Conservation (phyloP, 805 yeast genomes). For the Starmera caribaea region DNA sequence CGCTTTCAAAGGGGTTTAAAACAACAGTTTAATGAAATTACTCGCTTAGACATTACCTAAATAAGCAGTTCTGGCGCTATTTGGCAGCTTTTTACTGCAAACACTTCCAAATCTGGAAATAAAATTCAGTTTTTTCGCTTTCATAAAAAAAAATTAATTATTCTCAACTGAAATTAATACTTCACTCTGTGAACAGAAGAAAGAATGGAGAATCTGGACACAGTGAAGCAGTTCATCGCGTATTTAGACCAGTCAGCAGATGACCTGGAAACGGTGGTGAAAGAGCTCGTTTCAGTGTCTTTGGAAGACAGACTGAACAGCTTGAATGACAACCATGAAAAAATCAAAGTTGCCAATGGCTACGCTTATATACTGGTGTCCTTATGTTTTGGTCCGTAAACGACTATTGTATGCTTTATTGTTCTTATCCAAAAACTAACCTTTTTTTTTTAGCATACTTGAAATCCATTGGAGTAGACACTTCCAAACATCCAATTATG, state of each 20-base stretch:
- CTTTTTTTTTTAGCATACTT: slow-evolving; percentile 30
- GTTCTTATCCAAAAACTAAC: neutral
- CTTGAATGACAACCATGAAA: slow-evolving; percentile 16
- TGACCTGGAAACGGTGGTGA: slow-evolving; percentile 25
- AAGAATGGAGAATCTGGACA: slow-evolving; percentile 36
- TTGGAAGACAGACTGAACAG: slow-evolving; percentile 27
- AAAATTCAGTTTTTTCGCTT: too few species aligned
- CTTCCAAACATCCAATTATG: slow-evolving; percentile 53
- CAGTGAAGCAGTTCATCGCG: slow-evolving; percentile 28
- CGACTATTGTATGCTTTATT: neutral
- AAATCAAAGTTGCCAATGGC: slow-evolving; percentile 23
- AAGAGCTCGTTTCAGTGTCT: slow-evolving; percentile 27
- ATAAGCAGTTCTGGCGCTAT: too few species aligned
- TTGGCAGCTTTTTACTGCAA: too few species aligned
- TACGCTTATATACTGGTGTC: slow-evolving; percentile 47
- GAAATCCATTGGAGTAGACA: slow-evolving; percentile 48
- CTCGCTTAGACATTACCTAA: too few species aligned
- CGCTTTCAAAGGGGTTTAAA: too few species aligned
- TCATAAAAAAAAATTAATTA: too few species aligned
- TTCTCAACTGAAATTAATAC: too few species aligned
- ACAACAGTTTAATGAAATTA: too few species aligned
- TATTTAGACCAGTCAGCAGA: slow-evolving; percentile 29
- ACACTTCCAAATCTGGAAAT: too few species aligned
- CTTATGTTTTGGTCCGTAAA: slow-evolving; percentile 32
- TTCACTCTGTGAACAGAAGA: neutral